phyloP scores from a whole-genome alignment of 345 rosid genomes.

The Jatropha curcas region DNA sequence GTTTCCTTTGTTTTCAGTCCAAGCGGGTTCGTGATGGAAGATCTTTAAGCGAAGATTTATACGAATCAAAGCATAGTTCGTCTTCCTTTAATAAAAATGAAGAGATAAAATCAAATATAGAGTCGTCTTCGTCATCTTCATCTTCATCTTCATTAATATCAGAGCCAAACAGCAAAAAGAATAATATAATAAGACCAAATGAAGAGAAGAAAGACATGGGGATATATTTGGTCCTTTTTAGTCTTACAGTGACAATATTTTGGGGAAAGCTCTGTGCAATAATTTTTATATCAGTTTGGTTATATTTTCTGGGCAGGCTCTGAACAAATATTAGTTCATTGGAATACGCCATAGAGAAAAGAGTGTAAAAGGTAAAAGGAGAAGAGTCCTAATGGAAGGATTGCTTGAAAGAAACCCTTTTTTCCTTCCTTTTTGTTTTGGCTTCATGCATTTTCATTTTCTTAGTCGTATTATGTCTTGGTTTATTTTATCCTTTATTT shows the following conservation, averaged over 20 bases:
- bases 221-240: constrained; percentile 22
- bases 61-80: constrained; percentile 13
- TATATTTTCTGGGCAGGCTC: constrained; percentile 18
- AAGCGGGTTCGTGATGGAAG: constrained; percentile 27
- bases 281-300: constrained; percentile 34
- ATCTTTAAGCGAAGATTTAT: constrained; percentile 16
- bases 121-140: neutral
- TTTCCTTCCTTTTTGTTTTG: too few relatives aligned
- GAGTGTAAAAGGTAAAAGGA: neutral
- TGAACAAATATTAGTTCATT: neutral
- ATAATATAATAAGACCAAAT: neutral
- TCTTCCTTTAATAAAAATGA: neutral
- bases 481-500: too few relatives aligned
- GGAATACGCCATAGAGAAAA: too few relatives aligned
- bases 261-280: constrained; percentile 47
- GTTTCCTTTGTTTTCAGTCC: constrained; percentile 19
- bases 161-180: constrained; percentile 2
- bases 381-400: neutral
- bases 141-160: constrained; percentile 17
- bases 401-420: too few relatives aligned
- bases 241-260: constrained; percentile 30
- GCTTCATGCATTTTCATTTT: too few relatives aligned
- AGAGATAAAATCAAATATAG: neutral
- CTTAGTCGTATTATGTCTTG: too few relatives aligned
- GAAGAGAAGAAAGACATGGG: constrained; percentile 14